A percentile compares a stretch with the other conserved stretches of the same genome.
Conservation (phyloP, 352 stramenopile species). For the Phytophthora agathidicida region DNA sequence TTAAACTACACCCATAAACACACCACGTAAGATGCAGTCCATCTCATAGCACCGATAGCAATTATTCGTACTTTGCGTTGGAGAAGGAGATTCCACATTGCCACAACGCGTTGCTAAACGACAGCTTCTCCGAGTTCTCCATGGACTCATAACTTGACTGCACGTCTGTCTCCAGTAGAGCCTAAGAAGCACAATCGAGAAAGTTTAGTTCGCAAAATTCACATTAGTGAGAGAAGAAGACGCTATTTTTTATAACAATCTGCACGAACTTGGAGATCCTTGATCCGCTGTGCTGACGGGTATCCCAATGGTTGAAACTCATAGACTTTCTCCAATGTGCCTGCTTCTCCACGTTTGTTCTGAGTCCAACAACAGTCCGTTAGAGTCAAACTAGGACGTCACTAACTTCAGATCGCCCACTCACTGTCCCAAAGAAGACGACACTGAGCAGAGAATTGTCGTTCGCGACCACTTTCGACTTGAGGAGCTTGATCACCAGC, state of each 20-base stretch:
- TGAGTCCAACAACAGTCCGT: constrained; percentile 14
- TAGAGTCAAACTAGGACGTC: neutral
- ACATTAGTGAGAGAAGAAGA: neutral
- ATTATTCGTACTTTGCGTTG: constrained; percentile 62
- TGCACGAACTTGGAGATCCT: constrained; percentile 56
- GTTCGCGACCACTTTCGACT: constrained; percentile 79
- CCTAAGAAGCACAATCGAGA: constrained; percentile 18
- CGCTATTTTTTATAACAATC: neutral
- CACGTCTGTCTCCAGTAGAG: constrained; percentile 55
- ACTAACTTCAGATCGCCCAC: neutral
- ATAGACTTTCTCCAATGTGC: constrained; percentile 69
- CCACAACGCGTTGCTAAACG: constrained; percentile 86
- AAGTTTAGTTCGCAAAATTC: neutral
- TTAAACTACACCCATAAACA: constrained; percentile 49
- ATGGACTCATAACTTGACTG: constrained; percentile 59
- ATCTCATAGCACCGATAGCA: neutral
- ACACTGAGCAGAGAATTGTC: constrained; percentile 84
- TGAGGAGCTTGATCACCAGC: constrained; percentile 71
- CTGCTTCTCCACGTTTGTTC: constrained; percentile 66
- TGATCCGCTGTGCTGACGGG: constrained; percentile 73
- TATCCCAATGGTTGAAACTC: constrained; percentile 82
- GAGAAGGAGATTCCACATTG: constrained; percentile 84
- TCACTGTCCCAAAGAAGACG: constrained; percentile 80
- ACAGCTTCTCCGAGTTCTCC: constrained; percentile 58
- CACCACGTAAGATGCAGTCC: constrained; percentile 3